Evolutionary conservation across 2,329 filamentous ascomycete species (phyloP).

Genomic region (Colletotrichum costaricense): DNA sequence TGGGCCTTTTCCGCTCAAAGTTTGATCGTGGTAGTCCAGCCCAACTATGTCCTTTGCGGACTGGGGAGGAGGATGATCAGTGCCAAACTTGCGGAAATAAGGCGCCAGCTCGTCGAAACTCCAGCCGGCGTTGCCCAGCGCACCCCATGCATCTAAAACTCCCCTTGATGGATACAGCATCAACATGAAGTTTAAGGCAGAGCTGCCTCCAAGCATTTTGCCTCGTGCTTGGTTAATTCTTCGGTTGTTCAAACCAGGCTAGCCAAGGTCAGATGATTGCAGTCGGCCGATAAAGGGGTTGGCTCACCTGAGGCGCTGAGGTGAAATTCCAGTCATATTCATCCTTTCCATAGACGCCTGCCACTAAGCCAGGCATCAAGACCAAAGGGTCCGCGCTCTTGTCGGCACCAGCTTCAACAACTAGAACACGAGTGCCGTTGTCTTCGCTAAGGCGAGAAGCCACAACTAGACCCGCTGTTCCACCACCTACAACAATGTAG

Average conservation of each 20-base stretch:
- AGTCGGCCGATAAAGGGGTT: too few species aligned
- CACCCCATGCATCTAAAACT: constrained; percentile 41
- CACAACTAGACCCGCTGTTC: constrained; percentile 46
- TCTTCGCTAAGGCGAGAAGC: constrained; percentile 45
- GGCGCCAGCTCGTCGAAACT: constrained; percentile 42
- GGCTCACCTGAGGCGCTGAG: constrained; percentile 33
- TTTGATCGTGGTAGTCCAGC: constrained; percentile 47
- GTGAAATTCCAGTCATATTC: constrained; percentile 41
- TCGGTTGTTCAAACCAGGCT: constrained; percentile 38
- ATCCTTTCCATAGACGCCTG: constrained; percentile 36
- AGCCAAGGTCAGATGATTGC: background rate
- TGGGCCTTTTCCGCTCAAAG: constrained; percentile 46
- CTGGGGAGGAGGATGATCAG: constrained; percentile 43
- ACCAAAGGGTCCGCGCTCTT: constrained; percentile 36
- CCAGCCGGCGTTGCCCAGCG: constrained; percentile 43
- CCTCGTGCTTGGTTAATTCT: constrained; percentile 40
- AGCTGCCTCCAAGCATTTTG: constrained; percentile 39
- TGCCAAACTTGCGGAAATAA: constrained; percentile 46
- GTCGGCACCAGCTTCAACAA: constrained; percentile 42
- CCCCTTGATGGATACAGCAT: constrained; percentile 31
- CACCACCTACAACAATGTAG: constrained; percentile 47
- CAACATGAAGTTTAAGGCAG: constrained; percentile 40
- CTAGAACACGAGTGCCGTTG: constrained; percentile 36
- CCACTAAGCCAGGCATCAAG: constrained; percentile 35
- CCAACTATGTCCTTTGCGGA: constrained; percentile 42